Evolutionary conservation across 1,139 yeast genomes (phyloP), one percentile per base, ranked within the genome.

Genomic region (Yamadazyma sp.): DNA sequence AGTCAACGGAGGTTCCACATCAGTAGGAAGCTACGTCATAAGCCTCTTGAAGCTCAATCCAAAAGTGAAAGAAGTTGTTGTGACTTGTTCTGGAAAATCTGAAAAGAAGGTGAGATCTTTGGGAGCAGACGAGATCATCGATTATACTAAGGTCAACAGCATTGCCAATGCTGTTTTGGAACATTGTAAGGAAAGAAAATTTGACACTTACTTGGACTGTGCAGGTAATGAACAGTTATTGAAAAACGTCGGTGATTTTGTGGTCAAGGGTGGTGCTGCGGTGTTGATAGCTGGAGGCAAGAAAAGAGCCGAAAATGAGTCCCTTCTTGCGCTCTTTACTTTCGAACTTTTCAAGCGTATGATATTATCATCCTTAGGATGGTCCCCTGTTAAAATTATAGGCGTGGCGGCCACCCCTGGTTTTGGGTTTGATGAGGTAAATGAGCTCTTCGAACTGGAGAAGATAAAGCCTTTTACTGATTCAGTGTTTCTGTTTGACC

Each of bases 1-100:
- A 36, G 67, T 87, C 29, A 67, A 84, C 43, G 95, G 95, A 32
- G 92, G 85, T 11, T 79, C 87, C 4, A 78, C 94, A 1, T 68
- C 83, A 11, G 85, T 84, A 5, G 95, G 92, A 2, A 59, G 79
- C 44, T 74, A 68, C 61, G 72, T 75, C 2, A 66, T 80, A 22
- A 88, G 83, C 54, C 52, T 85, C 17, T 73, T 81, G 17, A 80
- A 76, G 48, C 58, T 64, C 41, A 74, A 68, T 45, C 36, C 41
- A 5, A 62, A 71, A 3, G 73, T 77, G 3, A 58, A 58, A 30
- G 70, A 72, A 38, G 64, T 81, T 9, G 76, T 75, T 1, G 76
- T 69, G 2, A 67, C 63, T 5, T 61, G 67, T 46, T 64, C 70
- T 0, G 36, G 50, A 2, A 42, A 41, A 23, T 57, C 82, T 15